Base-by-base conservation (phyloP, 2,329 filamentous ascomycete species). In the Aureobasidium sp. region DNA sequence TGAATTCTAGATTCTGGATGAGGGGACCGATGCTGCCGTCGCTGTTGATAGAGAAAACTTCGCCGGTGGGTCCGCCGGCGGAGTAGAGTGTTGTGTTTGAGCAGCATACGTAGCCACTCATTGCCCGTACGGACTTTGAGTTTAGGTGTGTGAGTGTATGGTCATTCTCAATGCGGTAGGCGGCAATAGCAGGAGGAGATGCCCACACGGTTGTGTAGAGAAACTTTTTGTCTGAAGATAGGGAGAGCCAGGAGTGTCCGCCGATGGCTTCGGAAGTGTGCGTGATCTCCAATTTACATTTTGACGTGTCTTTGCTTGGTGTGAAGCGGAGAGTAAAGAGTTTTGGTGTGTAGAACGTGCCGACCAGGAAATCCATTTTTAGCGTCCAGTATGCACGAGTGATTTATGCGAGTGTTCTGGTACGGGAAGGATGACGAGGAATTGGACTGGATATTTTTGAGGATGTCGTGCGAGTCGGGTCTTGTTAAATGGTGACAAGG, bases 141-240 rank as follows among this genome's bases (percentile, higher is more conserved):
- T 73, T 74, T n/a, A 74, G 64, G 53, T 68, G 69, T 36, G 65
- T 65, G 34, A 73, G 66, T 14, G 70, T 62, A 8, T 67, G 63
- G 58, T 68, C 67, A 7, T 56, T 34, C 2, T 63, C 52, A 61
- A 73, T 66, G 5, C 62, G 62, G 66, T 74, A 74, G 31, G 68
- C 62, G 5, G 71, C 71, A 7, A 73, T 62, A 3, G 71, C 71
- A 4, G 72, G 72, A 1, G 69, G 68, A 27, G 68, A 65, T n/a
- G 70, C 70, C 72, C 72, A 74, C 22, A 70, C 71, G n/a, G 72
- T 74, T 17, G 67, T 67, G 65, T 73, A 74, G 56, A 74, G 66
- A 55, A 64, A 64, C 17, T 65, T 64, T 17, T 69, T 67, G 49
- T 68, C 61, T n/a, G 63, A 42, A 1, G 72, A 73, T 11, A 73